Conservation (phyloP, 139 green algal genomes). For the Volvox africanus region DNA sequence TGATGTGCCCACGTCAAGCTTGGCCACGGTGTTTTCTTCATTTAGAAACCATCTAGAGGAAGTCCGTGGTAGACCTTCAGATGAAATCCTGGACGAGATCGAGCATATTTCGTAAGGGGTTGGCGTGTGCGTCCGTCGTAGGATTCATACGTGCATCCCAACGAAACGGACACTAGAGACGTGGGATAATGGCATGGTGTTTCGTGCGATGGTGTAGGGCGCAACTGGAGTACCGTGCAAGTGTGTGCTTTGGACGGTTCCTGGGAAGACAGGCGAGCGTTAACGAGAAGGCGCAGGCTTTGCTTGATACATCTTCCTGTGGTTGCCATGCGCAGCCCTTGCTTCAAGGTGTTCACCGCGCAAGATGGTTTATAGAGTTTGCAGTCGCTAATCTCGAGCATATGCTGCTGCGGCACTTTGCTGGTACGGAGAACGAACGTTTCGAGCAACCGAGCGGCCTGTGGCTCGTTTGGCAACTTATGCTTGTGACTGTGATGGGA, state of each 20-base stretch:
- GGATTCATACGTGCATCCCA: conserved; percentile 7
- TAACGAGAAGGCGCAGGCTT: background rate
- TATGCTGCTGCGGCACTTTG: background rate
- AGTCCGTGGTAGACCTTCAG: background rate
- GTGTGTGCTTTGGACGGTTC: background rate
- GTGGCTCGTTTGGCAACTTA: background rate
- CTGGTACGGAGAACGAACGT: background rate
- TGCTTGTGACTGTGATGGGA: background rate
- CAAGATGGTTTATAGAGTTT: background rate
- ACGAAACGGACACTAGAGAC: background rate
- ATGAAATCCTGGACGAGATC: background rate
- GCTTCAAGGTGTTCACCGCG: no score
- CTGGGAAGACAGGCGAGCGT: conserved; percentile 10
- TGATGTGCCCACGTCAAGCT: background rate
- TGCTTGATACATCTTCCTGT: no score
- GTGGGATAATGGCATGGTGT: background rate
- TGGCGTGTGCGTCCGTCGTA: conserved; percentile 5
- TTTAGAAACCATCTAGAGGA: background rate
- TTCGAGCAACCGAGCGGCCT: background rate
- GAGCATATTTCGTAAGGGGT: background rate
- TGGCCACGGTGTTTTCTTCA: background rate
- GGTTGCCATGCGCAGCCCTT: no score
- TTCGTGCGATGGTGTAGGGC: background rate
- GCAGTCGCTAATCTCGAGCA: background rate
- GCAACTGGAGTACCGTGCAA: background rate